phyloP scores from a whole-genome alignment of 768 basidiomycete species.

The Suillus lakei region DNA sequence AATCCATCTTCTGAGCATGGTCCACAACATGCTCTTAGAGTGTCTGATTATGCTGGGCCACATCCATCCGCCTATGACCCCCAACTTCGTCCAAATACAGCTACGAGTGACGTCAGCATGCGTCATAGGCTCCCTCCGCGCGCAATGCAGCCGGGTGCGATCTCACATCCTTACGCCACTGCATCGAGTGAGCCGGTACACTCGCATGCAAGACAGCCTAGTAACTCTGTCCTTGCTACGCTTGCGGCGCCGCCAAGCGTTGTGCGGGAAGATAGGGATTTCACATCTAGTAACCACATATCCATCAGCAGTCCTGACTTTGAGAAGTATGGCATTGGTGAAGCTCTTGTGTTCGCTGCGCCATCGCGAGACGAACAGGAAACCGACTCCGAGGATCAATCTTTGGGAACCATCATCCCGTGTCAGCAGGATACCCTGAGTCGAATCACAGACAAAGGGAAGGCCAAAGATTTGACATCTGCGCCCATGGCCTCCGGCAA shows the following conservation, averaged over 20 bases:
- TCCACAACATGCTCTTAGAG: conserved; percentile 22
- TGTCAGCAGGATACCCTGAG: conserved; percentile 19
- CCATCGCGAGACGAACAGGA: conserved; percentile 32
- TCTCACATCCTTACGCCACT: conserved; percentile 53
- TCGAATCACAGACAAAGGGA: conserved; percentile 3
- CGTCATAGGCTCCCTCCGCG: conserved; percentile 44
- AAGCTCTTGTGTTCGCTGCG: conserved; percentile 59
- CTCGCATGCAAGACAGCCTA: conserved; percentile 54
- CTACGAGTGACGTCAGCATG: conserved; percentile 34
- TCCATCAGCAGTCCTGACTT: conserved; percentile 36
- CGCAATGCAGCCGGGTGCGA: conserved; percentile 31
- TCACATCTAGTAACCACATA: conserved; percentile 32
- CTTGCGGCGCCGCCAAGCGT: not conserved
- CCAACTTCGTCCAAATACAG: conserved; percentile 17
- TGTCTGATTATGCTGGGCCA: conserved; percentile 45
- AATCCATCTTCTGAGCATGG: not conserved
- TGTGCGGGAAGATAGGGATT: conserved; percentile 18
- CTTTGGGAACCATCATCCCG: conserved; percentile 16
- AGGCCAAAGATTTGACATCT: not conserved
- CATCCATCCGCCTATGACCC: conserved; percentile 40
- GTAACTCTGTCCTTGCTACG: not conserved
- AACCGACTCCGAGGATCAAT: conserved; percentile 46
- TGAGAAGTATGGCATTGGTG: conserved; percentile 64
- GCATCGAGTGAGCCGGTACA: conserved; percentile 39
- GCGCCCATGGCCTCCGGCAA: not conserved